These are phyloP conservation scores for Lithocarpus polystachyus DNA, from an alignment of 306 rosid species.

Conservation along the genomic window DNA sequence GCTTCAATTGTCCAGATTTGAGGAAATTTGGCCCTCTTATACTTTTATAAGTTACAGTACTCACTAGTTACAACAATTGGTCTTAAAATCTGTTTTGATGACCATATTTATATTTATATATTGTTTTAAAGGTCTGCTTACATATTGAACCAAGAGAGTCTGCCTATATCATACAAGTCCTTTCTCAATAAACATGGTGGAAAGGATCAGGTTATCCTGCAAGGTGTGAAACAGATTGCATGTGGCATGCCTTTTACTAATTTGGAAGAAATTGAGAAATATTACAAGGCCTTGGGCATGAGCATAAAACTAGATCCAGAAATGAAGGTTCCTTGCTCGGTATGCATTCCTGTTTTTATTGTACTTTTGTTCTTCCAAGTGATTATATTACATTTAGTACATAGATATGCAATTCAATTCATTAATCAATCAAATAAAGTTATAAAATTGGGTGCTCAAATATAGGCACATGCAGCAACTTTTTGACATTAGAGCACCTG, in stretches of 20 bases:
- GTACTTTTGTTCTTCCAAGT: conserved; percentile 1
- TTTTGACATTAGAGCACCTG: neutral
- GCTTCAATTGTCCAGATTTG: neutral
- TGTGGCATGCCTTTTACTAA: conserved; percentile 64
- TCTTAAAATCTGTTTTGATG: conserved; percentile 4
- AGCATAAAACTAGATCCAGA: conserved; percentile 61
- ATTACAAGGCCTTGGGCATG: conserved; percentile 56
- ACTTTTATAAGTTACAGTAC: neutral
- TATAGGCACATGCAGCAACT: neutral
- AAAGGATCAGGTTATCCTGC: conserved; percentile 66
- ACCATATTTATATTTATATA: neutral
- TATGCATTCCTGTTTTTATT: conserved; percentile 31
- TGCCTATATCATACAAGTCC: conserved; percentile 86
- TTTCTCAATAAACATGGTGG: conserved; percentile 96
- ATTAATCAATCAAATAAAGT: neutral
- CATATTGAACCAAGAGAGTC: conserved; percentile 92
- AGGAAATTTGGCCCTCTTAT: conserved; percentile 2
- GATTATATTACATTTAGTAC: neutral
- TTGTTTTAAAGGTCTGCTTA: conserved; percentile 75
- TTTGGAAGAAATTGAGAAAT: conserved; percentile 59
- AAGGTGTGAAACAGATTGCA: conserved; percentile 76
- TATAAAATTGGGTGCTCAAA: neutral
- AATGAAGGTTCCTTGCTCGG: conserved; percentile 94
- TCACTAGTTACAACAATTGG: neutral
- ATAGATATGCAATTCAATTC: neutral